Percentiles rank a stretch among this genome's conserved stretches.
These are phyloP conservation scores for Inosperma sp. DNA, from an alignment of 768 basidiomycete species.

Conservation along the genomic window DNA sequence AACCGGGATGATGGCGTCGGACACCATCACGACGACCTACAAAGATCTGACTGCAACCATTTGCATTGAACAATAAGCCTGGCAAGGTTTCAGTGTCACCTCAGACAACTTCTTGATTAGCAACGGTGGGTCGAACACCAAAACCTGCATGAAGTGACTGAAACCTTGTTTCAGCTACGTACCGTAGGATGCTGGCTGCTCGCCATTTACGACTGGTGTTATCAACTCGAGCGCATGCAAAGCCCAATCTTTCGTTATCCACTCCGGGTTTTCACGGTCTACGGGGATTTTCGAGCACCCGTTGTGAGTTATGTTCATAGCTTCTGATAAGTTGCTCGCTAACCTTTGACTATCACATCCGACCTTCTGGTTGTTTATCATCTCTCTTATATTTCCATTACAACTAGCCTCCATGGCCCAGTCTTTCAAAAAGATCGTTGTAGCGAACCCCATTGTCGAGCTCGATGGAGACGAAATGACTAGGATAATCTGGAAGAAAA, in stretches of 20 bases:
- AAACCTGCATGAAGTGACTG: too few species aligned
- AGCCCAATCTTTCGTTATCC: not conserved
- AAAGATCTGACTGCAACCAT: too few species aligned
- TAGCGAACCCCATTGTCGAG: conserved; percentile 88
- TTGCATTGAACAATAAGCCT: too few species aligned
- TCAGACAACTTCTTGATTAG: too few species aligned
- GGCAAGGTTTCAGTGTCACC: too few species aligned
- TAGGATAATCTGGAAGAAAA: conserved; percentile 98
- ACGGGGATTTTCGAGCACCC: not conserved
- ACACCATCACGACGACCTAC: too few species aligned
- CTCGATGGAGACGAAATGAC: conserved; percentile 99
- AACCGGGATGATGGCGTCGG: too few species aligned
- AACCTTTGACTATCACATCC: not conserved
- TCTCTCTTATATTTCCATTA: not conserved
- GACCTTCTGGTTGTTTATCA: not conserved
- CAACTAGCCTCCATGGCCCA: conserved; percentile 21
- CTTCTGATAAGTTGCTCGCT: not conserved
- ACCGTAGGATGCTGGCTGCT: too few species aligned
- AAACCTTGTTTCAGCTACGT: too few species aligned
- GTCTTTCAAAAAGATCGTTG: conserved; percentile 62
- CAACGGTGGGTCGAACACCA: too few species aligned
- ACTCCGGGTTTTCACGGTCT: too few species aligned
- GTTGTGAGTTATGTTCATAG: not conserved
- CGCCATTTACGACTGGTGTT: not conserved
- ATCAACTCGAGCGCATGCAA: not conserved